phyloP scores from a whole-genome alignment of 2,329 filamentous ascomycete species.

The Aspergillus latus region DNA sequence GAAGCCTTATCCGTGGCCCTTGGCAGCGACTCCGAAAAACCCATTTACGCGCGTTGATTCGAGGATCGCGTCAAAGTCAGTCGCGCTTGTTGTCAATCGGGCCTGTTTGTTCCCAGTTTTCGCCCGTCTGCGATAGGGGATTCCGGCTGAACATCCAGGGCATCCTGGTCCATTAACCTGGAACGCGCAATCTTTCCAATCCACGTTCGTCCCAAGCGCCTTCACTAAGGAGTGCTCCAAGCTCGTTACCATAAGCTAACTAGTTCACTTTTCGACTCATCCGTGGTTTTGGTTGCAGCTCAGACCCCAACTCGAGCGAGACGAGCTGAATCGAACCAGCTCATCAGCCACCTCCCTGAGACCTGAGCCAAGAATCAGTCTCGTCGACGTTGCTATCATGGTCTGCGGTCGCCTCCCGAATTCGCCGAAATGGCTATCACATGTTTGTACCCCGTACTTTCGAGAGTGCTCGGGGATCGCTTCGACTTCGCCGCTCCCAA shows the following conservation, averaged over 20 bases:
- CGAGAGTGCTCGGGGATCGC: neutral
- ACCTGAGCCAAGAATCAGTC: slow-evolving; percentile 18
- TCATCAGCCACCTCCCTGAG: slow-evolving; percentile 21
- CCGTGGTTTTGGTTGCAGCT: neutral
- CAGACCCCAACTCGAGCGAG: slow-evolving; percentile 7
- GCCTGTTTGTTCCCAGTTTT: slow-evolving; percentile 18
- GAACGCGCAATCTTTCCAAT: slow-evolving; percentile 4
- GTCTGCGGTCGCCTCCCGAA: neutral
- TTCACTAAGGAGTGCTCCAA: neutral
- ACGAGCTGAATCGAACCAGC: slow-evolving; percentile 12
- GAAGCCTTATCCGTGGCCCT: slow-evolving; percentile 21
- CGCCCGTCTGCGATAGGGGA: slow-evolving; percentile 14
- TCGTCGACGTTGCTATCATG: neutral
- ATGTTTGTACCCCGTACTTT: slow-evolving; percentile 3
- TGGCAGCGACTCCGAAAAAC: slow-evolving; percentile 26
- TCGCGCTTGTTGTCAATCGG: slow-evolving; percentile 31
- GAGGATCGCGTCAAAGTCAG: slow-evolving; percentile 26
- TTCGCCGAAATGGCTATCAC: neutral
- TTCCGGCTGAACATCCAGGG: slow-evolving; percentile 14
- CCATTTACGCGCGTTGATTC: slow-evolving; percentile 30
- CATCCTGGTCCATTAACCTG: slow-evolving; percentile 1
- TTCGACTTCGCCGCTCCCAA: neutral
- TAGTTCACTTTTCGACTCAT: neutral
- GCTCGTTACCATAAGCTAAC: neutral
- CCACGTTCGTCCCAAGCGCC: neutral